Percentiles rank a stretch among this genome's conserved stretches.
These are phyloP conservation scores for Musa balbisiana DNA, from an alignment of 202 grass and related monocot species.

Conservation along the genomic window DNA sequence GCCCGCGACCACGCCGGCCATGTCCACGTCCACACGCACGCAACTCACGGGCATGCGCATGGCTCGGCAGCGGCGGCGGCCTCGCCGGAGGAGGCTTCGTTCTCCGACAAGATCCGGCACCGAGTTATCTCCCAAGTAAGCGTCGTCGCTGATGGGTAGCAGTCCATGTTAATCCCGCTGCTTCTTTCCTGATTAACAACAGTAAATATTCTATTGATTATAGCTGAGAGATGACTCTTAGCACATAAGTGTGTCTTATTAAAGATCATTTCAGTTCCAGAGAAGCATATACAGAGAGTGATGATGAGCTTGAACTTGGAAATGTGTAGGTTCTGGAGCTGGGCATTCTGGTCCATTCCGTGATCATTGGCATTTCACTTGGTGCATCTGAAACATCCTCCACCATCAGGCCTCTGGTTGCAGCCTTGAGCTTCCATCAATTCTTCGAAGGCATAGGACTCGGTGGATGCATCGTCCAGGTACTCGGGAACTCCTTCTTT, in stretches of 20 bases:
- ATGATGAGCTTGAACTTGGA: no score
- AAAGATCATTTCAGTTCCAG: background rate
- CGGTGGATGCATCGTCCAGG: constrained; percentile 91
- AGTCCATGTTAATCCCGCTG: background rate
- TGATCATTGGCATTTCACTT: constrained; percentile 92
- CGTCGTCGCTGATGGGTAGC: background rate
- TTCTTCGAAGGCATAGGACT: constrained; percentile 98
- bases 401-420: constrained; percentile 85
- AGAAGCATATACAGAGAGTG: no score
- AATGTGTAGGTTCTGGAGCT: constrained; percentile 80
- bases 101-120: constrained; percentile 52
- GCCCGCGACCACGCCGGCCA: constrained; percentile 26
- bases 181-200: no score
- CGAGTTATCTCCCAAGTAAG: constrained; percentile 95
- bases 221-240: background rate
- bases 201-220: background rate
- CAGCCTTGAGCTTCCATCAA: constrained; percentile 93
- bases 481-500: constrained; percentile 8
- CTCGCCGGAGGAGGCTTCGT: constrained; percentile 39
- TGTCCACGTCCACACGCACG: constrained; percentile 49
- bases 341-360: constrained; percentile 90
- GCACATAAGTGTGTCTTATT: background rate
- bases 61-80: constrained; percentile 21
- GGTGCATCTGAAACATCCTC: constrained; percentile 66
- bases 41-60: constrained; percentile 52